Evolutionary conservation across 2,329 filamentous ascomycete genomes (phyloP), one percentile per base, ranked within the genome.

Genomic region (Aspergillus terreus): DNA sequence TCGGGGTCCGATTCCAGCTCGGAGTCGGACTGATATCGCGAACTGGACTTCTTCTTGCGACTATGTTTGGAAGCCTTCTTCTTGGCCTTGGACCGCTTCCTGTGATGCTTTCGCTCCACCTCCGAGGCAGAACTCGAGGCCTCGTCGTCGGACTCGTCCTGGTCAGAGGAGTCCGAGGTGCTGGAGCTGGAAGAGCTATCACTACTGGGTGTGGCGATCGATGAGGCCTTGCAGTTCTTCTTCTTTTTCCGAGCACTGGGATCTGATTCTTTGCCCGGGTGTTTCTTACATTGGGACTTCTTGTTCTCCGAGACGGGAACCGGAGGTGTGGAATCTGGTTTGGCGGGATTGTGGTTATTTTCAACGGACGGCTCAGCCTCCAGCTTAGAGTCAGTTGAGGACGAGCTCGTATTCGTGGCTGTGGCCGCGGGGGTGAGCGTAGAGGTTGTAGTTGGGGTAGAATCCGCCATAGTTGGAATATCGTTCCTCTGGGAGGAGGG

Each of bases 21-120:
- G 4, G 63, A 55, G 11, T 67, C 58, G 3, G 50, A 48, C 5
- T 53, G 44, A 4, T 57, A 55, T 17, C 59, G 68, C 6, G 23
- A 23, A 23, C 69, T 72, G 41, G 66, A 62, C 62, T 72, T 76
- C 40, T 68, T 71, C 62, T 73, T 69, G 46, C 57, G 54, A 30
- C 56, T 61, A 21, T 57, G 54, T 41, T 66, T 71, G 30, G 60
- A 53, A 1, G 58, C 52, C 50, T 69, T 68, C 35, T 63, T 71
- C 5, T 68, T 75, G 4, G 62, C 56, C 56, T 74, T 76, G 46
- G 65, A 61, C 49, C 61, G 58, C 54, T 64, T 60, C 48, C 73
- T 72, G 46, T 71, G 66, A 55, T 50, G 64, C 58, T 63, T 62
- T 15, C 56, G 63, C 35, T 61, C 58, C 4, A 63, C 63, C 21